Evolutionary conservation across 768 basidiomycete genomes (phyloP), one percentile per base, ranked within the genome.

Genomic region (Jaapia argillacea): DNA sequence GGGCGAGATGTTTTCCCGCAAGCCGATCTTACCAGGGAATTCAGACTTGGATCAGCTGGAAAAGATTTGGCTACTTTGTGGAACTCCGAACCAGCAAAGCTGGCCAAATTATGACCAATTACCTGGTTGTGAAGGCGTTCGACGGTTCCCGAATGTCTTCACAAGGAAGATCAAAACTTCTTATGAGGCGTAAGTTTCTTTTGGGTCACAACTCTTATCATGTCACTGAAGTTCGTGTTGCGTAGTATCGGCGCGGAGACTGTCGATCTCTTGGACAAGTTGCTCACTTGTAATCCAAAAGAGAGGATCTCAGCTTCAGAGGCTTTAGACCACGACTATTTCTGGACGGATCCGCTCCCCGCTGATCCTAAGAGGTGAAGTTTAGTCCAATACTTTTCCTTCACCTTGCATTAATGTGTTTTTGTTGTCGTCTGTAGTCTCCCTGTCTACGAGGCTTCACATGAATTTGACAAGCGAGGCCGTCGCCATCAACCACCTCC

Each of bases 1-100:
- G n/a, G 94, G 85, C 24, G 96, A 99, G 63, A 97, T 98, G 90
- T 94, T 89, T 60, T 72, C 74, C 45, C 77, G 84, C 36, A 71
- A 75, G 43, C 93, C 94, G 0, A 91, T 99, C 45, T 71, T 98
- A 43, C 80, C 81, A 4, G 94, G 94, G 13, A 75, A 74, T 16
- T 82, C 85, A 6, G 96, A 99, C 52, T 64, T 91, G n/a, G 87
- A 93, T 59, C 96, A 98, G 56, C 63, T 96, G 6, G 79, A 85
- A 52, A 81, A 79, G 62, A 98, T 99, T 43, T 94, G 86, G 74
- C 66, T 73, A 46, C 64, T 91, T n/a, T 92, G 90, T 53, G 96
- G 93, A 4, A 76, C 87, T 7, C 91, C 92, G 1, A 85, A 80
- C 49, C 79, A 85, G 48, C 80, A 83, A 41, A 77, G 70, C 13